Percentiles rank a stretch among this genome's conserved stretches.
Conservation (phyloP, 345 rosid species). For the Microthlaspi erraticum region DNA sequence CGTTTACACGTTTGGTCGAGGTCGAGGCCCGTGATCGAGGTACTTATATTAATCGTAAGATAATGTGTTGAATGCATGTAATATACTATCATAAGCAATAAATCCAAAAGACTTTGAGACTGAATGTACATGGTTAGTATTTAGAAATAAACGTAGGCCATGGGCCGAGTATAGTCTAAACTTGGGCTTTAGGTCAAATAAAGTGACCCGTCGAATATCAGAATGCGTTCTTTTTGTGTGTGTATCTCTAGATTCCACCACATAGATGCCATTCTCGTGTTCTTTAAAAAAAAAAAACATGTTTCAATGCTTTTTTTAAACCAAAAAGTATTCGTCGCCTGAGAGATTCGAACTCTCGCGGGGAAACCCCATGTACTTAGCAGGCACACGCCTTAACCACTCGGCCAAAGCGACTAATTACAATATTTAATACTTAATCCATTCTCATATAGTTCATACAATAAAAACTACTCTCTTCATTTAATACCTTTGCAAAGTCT, state of each 20-base stretch:
- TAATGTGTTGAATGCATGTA: too few relatives aligned
- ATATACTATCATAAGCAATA: not conserved
- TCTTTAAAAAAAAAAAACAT: too few relatives aligned
- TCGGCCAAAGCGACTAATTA: constrained; percentile 55
- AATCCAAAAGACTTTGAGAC: not conserved
- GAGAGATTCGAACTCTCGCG: constrained; percentile 85
- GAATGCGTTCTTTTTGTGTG: too few relatives aligned
- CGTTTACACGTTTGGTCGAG: constrained; percentile 1
- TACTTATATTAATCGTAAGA: too few relatives aligned
- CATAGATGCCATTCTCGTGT: too few relatives aligned
- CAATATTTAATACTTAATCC: too few relatives aligned
- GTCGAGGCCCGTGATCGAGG: not conserved
- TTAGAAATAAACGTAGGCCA: not conserved
- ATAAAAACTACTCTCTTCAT: not conserved
- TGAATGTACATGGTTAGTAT: not conserved
- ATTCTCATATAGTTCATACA: too few relatives aligned
- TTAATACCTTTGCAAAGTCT: not conserved
- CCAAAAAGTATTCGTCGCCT: constrained; percentile 51
- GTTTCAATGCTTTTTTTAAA: too few relatives aligned
- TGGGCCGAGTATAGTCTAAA: not conserved
- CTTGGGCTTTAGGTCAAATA: constrained; percentile 15
- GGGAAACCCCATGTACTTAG: constrained; percentile 72
- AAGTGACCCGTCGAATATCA: not conserved
- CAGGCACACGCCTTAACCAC: constrained; percentile 75
- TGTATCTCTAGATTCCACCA: too few relatives aligned